These are phyloP conservation scores for Bryum argenteum DNA, from an alignment of 225 moss, liverwort and hornwort species.

Conservation along the genomic window DNA sequence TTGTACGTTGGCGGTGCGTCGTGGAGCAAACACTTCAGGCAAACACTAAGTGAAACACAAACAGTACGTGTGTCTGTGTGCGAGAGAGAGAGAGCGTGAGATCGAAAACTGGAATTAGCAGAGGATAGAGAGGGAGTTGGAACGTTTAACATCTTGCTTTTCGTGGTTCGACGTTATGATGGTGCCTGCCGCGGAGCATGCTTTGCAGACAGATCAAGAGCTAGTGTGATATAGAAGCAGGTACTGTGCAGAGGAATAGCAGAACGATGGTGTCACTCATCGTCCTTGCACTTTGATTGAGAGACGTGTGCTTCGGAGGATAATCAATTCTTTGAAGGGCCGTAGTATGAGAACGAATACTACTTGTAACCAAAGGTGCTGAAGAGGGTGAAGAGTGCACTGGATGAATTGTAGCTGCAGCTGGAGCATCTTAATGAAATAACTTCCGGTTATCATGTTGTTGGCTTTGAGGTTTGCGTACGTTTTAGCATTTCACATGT, in stretches of 20 bases:
- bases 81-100: background rate
- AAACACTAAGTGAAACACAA: conserved; percentile 12
- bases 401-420: conserved; percentile 12
- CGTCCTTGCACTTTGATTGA: conserved; percentile 15
- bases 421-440: background rate
- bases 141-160: background rate
- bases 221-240: conserved; percentile 22
- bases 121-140: background rate
- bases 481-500: conserved; percentile 14
- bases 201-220: conserved; percentile 14
- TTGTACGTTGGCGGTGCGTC: conserved; percentile 24
- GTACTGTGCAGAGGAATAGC: background rate
- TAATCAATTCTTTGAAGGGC: conserved; percentile 8
- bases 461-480: conserved; percentile 13
- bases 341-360: background rate
- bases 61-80: conserved; percentile 10
- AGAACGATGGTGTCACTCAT: background rate
- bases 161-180: conserved; percentile 6
- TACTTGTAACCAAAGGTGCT: background rate
- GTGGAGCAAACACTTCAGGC: background rate
- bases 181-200: conserved; percentile 9
- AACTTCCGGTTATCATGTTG: background rate
- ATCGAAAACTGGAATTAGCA: background rate
- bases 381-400: background rate
- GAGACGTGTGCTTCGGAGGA: conserved; percentile 10